Base-by-base conservation (phyloP, 805 yeast species). In the Sugiyamaella lignohabitans region DNA sequence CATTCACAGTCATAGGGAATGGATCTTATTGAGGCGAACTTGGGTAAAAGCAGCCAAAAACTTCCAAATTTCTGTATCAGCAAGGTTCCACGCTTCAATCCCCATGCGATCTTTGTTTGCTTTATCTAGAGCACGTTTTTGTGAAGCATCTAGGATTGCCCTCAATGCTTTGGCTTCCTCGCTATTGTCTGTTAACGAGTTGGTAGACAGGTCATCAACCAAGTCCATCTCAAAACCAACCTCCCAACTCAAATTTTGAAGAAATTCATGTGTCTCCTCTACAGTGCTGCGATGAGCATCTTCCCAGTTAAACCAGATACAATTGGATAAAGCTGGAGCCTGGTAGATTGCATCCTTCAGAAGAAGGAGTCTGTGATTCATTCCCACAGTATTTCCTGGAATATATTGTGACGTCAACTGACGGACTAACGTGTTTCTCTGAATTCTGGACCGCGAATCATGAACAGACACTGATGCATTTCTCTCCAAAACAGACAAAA, bases 31-130 rank as follows among this genome's bases (percentile, higher is more conserved):
- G 14, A 27, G 32, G 14, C 32, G 32, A 27, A 27, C 32, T 27
- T 27, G 32, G 14, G 32, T 27, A 27, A 27, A 47, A n/a, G 40
- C 39, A 17, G 27, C 22, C 2, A 54, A 23, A 35, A 54, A 54
- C 30, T 27, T 48, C 58, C 59, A 56, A 1, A 44, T 40, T 47
- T 56, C 58, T 5, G 50, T 48, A 38, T 56, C 55, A 11, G 50
- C 53, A 21, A 38, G 36, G 30, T 54, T 51, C 57, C 55, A 54
- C 2, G 46, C 43, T 40, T 54, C 54, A 20, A 54, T 49, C 1
- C 49, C 49, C 6, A 5, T 35, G 3, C 40, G 32, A 22, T 46
- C 43, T 38, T 18, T 24, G 17, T 43, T 32, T 3, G 47, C 38
- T 17, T 42, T 38, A 23, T 10, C 22, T 3, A 47, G 36, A 11